These are phyloP conservation scores for Xylariaceae sp. DNA, from an alignment of 2,329 filamentous ascomycete species.

Conservation along the genomic window DNA sequence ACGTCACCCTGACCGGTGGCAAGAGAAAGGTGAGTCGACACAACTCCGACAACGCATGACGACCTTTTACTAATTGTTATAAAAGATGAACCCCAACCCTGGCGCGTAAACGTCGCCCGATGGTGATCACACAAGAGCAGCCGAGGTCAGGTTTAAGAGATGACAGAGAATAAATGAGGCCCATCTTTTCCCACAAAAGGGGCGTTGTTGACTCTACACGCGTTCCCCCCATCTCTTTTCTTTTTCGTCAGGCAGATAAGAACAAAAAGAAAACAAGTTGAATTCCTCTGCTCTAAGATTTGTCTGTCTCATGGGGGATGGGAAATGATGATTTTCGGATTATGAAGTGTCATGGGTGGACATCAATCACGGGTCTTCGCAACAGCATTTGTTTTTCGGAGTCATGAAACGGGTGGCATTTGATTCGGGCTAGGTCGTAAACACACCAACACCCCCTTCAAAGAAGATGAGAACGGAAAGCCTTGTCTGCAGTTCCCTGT, in stretches of 20 bases:
- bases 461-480: no score
- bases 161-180: slow-evolving; percentile 27
- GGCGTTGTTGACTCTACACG: slow-evolving; percentile 23
- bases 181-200: slow-evolving; percentile 1
- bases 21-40: slow-evolving; percentile 82
- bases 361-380: slow-evolving; percentile 14
- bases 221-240: slow-evolving; percentile 22
- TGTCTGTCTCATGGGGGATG: slow-evolving; percentile 24
- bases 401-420: slow-evolving; percentile 28
- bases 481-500: no score
- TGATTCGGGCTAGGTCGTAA: slow-evolving; percentile 26
- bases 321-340: slow-evolving; percentile 19
- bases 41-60: background rate
- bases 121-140: slow-evolving; percentile 26
- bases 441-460: slow-evolving; percentile 8
- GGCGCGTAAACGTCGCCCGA: slow-evolving; percentile 31
- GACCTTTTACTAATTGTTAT: slow-evolving; percentile 14
- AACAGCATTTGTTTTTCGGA: slow-evolving; percentile 26
- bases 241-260: slow-evolving; percentile 24
- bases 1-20: slow-evolving; percentile 93
- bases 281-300: background rate
- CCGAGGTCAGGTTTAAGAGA: slow-evolving; percentile 24
- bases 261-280: background rate
- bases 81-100: slow-evolving; percentile 41
- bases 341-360: slow-evolving; percentile 23